Percentiles rank a stretch among this genome's conserved stretches.
Evolutionary conservation across 2,329 filamentous ascomycete species (phyloP).

Genomic region (Curvularia spicifera): DNA sequence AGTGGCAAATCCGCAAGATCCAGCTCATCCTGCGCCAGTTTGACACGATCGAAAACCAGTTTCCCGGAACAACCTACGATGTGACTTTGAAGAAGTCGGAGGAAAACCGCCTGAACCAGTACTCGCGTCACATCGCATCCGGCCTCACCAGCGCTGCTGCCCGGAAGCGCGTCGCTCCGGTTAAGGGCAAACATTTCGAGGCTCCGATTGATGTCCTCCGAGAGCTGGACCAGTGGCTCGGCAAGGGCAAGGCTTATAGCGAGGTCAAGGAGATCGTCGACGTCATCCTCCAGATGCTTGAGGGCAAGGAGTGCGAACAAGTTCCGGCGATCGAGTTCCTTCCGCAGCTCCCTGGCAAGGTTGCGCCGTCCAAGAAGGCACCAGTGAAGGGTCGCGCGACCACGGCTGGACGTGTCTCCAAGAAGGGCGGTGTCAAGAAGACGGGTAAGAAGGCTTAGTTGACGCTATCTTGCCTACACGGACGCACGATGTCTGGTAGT

Average conservation of each 20-base stretch:
- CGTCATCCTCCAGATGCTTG: slow-evolving; percentile 40
- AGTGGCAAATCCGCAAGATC: slow-evolving; percentile 47
- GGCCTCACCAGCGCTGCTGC: slow-evolving; percentile 20
- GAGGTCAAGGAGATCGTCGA: slow-evolving; percentile 33
- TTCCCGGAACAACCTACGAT: slow-evolving; percentile 42
- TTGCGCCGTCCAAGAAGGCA: slow-evolving; percentile 17
- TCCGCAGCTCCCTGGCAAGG: slow-evolving; percentile 32
- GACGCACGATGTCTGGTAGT: no score
- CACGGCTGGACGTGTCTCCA: slow-evolving; percentile 24
- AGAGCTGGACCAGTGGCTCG: slow-evolving; percentile 36
- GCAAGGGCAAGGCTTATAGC: slow-evolving; percentile 25
- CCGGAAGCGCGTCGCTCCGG: slow-evolving; percentile 19
- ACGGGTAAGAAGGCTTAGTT: slow-evolving; percentile 19
- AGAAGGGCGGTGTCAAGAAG: slow-evolving; percentile 39
- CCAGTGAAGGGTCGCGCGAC: slow-evolving; percentile 14
- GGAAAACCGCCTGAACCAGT: slow-evolving; percentile 41
- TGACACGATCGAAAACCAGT: slow-evolving; percentile 37
- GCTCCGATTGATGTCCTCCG: slow-evolving; percentile 45
- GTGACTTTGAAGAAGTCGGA: slow-evolving; percentile 47
- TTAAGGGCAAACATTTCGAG: slow-evolving; percentile 36
- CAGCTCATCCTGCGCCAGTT: slow-evolving; percentile 44
- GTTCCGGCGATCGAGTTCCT: slow-evolving; percentile 45
- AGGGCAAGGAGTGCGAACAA: slow-evolving; percentile 31
- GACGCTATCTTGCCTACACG: background rate
- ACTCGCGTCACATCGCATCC: slow-evolving; percentile 31